These are phyloP conservation scores for Candida frijolesensis DNA, from an alignment of 1,139 yeast species.

Conservation along the genomic window DNA sequence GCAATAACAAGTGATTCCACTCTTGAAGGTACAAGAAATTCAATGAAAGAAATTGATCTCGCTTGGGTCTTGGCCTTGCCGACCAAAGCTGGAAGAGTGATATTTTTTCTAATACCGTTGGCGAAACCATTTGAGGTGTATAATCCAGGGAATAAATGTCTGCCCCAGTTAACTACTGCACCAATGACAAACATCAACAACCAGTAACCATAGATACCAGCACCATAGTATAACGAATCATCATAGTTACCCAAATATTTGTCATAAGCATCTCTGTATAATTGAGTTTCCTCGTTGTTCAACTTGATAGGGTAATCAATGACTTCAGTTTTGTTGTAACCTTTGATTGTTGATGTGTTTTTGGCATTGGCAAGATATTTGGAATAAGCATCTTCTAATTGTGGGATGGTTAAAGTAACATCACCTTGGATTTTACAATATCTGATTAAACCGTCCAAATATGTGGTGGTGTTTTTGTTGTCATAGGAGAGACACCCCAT, in stretches of 20 bases:
- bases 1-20: constrained; percentile 21
- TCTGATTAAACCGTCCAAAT: constrained; percentile 8
- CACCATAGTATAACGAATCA: constrained; percentile 49
- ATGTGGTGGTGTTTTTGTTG: constrained; percentile 5
- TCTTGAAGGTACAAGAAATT: constrained; percentile 30
- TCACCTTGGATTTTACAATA: constrained; percentile 17
- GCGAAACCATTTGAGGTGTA: constrained; percentile 24
- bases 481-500: constrained; percentile 19
- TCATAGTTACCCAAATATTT: constrained; percentile 31
- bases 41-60: constrained; percentile 12
- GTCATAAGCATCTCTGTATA: constrained; percentile 7
- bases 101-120: constrained; percentile 27
- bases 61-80: constrained; percentile 22
- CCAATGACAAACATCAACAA: constrained; percentile 44
- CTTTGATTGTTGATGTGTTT: constrained; percentile 4
- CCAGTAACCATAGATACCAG: constrained; percentile 53
- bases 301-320: constrained; percentile 7
- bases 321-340: constrained; percentile 4
- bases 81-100: constrained; percentile 32
- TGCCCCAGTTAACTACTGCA: constrained; percentile 44
- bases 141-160: constrained; percentile 26
- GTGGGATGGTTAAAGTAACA: constrained; percentile 17
- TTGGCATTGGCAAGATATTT: constrained; percentile 22
- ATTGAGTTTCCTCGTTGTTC: background rate
- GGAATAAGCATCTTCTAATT: constrained; percentile 19